Evolutionary conservation across 2,329 filamentous ascomycete species (phyloP).

Genomic region (Thielaviopsis euricoi): DNA sequence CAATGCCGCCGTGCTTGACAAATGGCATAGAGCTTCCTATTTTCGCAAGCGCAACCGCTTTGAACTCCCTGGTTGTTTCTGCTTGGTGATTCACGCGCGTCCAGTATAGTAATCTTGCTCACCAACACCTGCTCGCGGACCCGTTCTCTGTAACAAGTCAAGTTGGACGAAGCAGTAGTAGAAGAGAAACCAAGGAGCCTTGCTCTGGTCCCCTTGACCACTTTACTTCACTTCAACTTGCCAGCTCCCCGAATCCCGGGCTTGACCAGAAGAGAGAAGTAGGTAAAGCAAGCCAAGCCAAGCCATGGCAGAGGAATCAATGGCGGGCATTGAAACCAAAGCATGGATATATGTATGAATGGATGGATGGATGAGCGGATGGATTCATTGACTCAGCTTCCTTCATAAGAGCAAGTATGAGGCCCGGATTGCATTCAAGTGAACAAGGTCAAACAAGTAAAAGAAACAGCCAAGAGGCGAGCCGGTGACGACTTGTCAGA

Average conservation of each 20-base stretch:
- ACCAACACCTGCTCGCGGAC: background rate
- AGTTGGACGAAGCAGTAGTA: too few relatives aligned
- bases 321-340: background rate
- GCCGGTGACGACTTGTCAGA: background rate
- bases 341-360: too few relatives aligned
- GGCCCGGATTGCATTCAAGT: too few relatives aligned
- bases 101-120: background rate
- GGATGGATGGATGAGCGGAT: too few relatives aligned
- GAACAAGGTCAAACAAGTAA: background rate
- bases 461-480: background rate
- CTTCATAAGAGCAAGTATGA: too few relatives aligned
- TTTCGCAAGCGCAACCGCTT: background rate
- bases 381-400: background rate
- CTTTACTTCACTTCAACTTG: background rate
- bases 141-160: background rate
- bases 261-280: background rate
- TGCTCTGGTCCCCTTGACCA: too few relatives aligned
- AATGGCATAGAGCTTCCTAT: background rate
- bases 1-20: too few relatives aligned
- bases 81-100: background rate
- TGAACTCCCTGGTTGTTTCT: background rate
- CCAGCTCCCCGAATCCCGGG: background rate
- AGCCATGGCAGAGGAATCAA: background rate
- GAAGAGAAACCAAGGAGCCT: background rate
- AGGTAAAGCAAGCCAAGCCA: background rate